Percentiles rank a stretch among this genome's conserved stretches.
Conservation (phyloP, 164 flowering plant species). For the Malania oleifera region DNA sequence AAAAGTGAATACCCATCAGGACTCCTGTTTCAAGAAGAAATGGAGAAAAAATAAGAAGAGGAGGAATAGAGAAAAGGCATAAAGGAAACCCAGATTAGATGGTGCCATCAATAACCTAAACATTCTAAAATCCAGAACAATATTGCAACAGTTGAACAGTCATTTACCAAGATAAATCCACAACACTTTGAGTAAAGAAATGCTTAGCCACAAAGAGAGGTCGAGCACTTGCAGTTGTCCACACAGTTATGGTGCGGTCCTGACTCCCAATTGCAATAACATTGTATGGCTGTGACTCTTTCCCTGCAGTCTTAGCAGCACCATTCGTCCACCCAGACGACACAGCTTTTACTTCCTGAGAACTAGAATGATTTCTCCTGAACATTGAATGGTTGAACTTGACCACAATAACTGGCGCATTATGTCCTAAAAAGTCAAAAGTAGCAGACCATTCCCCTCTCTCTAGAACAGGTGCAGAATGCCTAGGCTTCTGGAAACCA, state of each 20-base stretch:
- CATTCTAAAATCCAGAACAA: background rate
- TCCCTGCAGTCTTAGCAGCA: conserved; percentile 53
- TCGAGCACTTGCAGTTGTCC: conserved; percentile 99
- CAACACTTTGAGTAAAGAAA: conserved; percentile 95
- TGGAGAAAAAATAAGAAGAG: background rate
- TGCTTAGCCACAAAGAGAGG: conserved; percentile 99
- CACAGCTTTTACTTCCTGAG: conserved; percentile 58
- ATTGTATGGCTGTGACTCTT: conserved; percentile 84
- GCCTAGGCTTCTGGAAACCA: conserved; percentile 98
- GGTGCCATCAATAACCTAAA: background rate
- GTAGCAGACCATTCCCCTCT: conserved; percentile 99
- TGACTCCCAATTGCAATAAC: conserved; percentile 98
- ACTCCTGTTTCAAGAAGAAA: conserved; percentile 55
- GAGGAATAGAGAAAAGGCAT: background rate
- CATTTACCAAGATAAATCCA: conserved; percentile 86
- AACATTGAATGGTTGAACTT: conserved; percentile 98
- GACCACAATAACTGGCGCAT: conserved; percentile 94
- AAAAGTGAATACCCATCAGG: conserved; percentile 97
- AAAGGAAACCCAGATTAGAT: conserved; percentile 1
- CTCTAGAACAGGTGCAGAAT: conserved; percentile 97
- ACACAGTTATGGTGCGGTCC: conserved; percentile 97
- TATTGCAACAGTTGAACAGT: background rate
- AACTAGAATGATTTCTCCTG: conserved; percentile 45
- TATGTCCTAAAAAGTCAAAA: conserved; percentile 96
- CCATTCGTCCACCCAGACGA: conserved; percentile 90